Conservation (phyloP, 306 rosid genomes). For the Cucurbita ficifolia region DNA sequence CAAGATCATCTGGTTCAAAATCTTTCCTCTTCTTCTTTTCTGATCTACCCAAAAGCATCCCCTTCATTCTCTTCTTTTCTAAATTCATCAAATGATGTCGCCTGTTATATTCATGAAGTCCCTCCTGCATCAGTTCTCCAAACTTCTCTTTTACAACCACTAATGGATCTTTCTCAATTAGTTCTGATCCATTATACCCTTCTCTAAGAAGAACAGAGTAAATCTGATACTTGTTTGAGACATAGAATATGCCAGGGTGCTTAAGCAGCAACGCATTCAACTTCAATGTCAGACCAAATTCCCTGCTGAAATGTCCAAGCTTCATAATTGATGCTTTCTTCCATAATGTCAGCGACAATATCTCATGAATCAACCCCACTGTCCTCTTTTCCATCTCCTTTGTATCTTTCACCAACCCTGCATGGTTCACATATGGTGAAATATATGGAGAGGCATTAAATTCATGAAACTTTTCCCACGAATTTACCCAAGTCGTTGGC, state of each 20-base stretch:
- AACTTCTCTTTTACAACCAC: conserved; percentile 62
- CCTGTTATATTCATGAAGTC: conserved; percentile 75
- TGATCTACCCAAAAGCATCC: conserved; percentile 29
- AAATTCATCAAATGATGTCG: conserved; percentile 32
- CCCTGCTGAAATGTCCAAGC: conserved; percentile 63
- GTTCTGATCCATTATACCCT: conserved; percentile 46
- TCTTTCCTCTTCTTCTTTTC: conserved; percentile 20
- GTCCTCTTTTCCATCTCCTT: conserved; percentile 74
- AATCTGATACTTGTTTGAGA: conserved; percentile 67
- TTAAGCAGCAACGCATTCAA: conserved; percentile 56
- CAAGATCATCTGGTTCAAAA: conserved; percentile 17
- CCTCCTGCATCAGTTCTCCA: conserved; percentile 89
- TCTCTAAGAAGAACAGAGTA: conserved; percentile 72
- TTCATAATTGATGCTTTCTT: conserved; percentile 66
- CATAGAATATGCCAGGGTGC: conserved; percentile 69
- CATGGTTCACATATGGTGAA: conserved; percentile 45
- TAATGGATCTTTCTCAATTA: conserved; percentile 61
- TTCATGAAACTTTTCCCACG: conserved; percentile 51
- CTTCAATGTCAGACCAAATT: conserved; percentile 50
- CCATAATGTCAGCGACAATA: conserved; percentile 70
- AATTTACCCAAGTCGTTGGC: conserved; percentile 69
- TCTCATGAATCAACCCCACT: conserved; percentile 65
- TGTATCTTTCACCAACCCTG: conserved; percentile 33
- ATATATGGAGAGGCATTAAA: conserved; percentile 50
- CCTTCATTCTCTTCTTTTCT: conserved; percentile 51